phyloP scores from a whole-genome alignment of 495 filamentous ascomycete genomes.

The Cladorrhinum samala region DNA sequence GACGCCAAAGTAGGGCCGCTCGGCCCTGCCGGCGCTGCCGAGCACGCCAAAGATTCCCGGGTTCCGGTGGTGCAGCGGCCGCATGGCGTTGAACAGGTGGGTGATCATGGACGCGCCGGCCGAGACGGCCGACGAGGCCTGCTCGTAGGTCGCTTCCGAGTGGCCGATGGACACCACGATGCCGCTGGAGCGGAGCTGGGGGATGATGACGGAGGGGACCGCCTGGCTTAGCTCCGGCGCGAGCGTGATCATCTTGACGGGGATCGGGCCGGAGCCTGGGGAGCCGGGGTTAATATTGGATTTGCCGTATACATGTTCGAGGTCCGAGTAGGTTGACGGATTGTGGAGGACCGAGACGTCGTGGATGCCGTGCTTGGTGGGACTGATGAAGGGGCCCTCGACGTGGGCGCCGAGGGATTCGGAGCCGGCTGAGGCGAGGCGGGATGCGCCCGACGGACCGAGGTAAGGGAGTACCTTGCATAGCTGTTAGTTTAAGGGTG shows the following conservation, averaged over 20 bases:
- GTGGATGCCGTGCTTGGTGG: slow-evolving; percentile 66
- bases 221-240: slow-evolving; percentile 70
- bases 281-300: slow-evolving; percentile 53
- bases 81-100: slow-evolving; percentile 88
- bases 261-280: slow-evolving; percentile 17
- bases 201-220: slow-evolving; percentile 51
- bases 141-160: slow-evolving; percentile 70
- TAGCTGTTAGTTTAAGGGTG: neutral
- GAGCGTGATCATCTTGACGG: slow-evolving; percentile 71
- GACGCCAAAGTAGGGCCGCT: slow-evolving; percentile 55
- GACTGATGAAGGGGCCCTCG: slow-evolving; percentile 77
- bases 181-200: slow-evolving; percentile 48
- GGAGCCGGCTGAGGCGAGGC: slow-evolving; percentile 55
- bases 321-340: slow-evolving; percentile 47
- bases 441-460: slow-evolving; percentile 54
- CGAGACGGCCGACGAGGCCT: slow-evolving; percentile 58
- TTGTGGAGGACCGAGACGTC: slow-evolving; percentile 56
- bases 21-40: slow-evolving; percentile 27
- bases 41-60: slow-evolving; percentile 78
- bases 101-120: slow-evolving; percentile 77
- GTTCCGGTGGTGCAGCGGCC: slow-evolving; percentile 75
- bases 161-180: slow-evolving; percentile 77
- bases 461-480: slow-evolving; percentile 62
- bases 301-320: slow-evolving; percentile 63
- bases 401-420: slow-evolving; percentile 79